Percentiles rank a stretch among this genome's conserved stretches.
phyloP scores from a whole-genome alignment of 441 rosid genomes.

The Breynia disticha region DNA sequence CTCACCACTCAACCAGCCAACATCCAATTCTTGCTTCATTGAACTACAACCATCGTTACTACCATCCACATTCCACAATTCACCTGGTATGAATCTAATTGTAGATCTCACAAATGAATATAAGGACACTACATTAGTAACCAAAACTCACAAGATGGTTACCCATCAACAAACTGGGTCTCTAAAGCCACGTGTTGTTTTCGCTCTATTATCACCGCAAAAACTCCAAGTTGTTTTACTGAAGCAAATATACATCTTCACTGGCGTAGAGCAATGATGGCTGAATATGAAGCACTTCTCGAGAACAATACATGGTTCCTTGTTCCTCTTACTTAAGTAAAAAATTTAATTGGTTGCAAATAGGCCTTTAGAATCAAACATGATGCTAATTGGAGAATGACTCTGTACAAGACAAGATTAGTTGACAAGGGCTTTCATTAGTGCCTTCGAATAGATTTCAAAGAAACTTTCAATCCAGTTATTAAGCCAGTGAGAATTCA shows the following conservation, averaged over 20 bases:
- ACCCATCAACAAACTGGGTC: neutral
- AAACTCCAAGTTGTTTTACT: neutral
- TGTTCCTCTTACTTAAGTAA: neutral
- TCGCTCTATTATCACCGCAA: neutral
- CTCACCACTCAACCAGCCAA: too few relatives aligned
- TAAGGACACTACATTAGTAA: neutral
- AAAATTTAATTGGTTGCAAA: neutral
- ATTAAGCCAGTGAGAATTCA: neutral
- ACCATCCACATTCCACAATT: too few relatives aligned
- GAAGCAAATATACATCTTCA: neutral
- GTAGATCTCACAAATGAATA: neutral
- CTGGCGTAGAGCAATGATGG: slow-evolving; percentile 3
- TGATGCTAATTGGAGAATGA: too few relatives aligned
- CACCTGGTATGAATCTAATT: neutral
- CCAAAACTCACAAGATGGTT: neutral
- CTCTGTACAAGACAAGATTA: too few relatives aligned
- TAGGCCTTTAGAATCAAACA: too few relatives aligned
- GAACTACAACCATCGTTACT: too few relatives aligned
- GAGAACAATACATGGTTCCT: slow-evolving; percentile 3
- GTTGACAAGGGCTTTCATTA: too few relatives aligned
- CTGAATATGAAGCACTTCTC: neutral
- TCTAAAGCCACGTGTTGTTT: neutral
- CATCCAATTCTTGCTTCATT: too few relatives aligned
- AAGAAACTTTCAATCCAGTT: slow-evolving; percentile 7
- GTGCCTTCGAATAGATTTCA: too few relatives aligned